A percentile compares a stretch with the other conserved stretches of the same genome.
phyloP scores from a whole-genome alignment of 2,329 filamentous ascomycete species.

The Cryphonectria parasitica region DNA sequence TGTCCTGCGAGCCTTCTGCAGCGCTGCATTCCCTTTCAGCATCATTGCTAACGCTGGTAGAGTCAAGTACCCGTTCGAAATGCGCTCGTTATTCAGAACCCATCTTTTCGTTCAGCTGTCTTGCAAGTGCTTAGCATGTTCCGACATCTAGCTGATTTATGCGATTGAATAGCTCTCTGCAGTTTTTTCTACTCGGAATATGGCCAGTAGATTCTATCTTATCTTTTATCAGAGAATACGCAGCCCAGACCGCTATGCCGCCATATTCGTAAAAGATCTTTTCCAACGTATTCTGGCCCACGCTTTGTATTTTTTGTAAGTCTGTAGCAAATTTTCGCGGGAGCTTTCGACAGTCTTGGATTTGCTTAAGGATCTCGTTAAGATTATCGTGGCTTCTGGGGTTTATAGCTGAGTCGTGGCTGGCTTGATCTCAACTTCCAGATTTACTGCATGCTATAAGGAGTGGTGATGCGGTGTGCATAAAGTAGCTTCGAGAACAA shows the following conservation, averaged over 20 bases:
- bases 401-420: no score
- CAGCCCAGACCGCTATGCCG: slow-evolving; percentile 1
- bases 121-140: slow-evolving; percentile 3
- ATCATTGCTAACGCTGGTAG: not conserved
- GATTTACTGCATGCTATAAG: no score
- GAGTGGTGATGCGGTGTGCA: no score
- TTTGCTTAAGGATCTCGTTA: not conserved
- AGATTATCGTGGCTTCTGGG: not conserved
- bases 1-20: no score
- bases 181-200: not conserved
- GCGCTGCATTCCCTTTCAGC: not conserved
- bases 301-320: not conserved
- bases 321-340: not conserved
- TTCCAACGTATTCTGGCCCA: not conserved
- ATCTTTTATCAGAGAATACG: slow-evolving; percentile 4
- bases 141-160: slow-evolving; percentile 5
- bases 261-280: slow-evolving; percentile 5
- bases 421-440: no score
- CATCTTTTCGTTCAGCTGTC: not conserved
- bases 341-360: not conserved
- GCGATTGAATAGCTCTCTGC: slow-evolving; percentile 5
- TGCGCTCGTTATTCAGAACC: not conserved
- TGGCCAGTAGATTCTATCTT: slow-evolving; percentile 3
- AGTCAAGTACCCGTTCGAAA: not conserved
- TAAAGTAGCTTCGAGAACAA: no score